Conservation (phyloP, 1,284 basidiomycete genomes). For the Peniophora sp. region DNA sequence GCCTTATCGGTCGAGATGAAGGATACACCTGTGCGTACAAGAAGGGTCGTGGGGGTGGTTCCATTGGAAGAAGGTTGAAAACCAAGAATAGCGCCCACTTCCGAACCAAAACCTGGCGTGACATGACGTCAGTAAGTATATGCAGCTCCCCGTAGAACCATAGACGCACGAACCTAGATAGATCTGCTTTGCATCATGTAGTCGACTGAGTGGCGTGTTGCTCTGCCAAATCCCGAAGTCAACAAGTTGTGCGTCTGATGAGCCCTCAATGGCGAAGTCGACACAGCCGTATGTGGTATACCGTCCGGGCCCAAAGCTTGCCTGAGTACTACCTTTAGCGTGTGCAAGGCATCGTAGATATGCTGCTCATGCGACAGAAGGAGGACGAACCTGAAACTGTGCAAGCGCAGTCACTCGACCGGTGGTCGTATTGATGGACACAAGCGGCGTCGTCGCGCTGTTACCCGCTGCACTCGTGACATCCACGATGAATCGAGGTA, state of each 20-base stretch:
- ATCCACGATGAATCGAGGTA: constrained; percentile 44
- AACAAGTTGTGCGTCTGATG: constrained; percentile 21
- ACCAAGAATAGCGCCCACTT: constrained; percentile 45
- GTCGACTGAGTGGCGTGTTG: constrained; percentile 39
- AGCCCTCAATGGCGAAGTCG: constrained; percentile 42
- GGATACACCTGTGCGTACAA: constrained; percentile 51
- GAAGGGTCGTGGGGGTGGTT: constrained; percentile 28
- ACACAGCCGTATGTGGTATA: constrained; percentile 55
- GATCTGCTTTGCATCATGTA: constrained; percentile 37
- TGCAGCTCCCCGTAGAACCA: constrained; percentile 8
- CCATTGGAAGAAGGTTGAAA: constrained; percentile 32
- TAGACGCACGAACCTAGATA: constrained; percentile 31
- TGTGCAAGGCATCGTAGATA: too few relatives aligned
- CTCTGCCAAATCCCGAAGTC: constrained; percentile 52
- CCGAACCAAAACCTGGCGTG: constrained; percentile 22
- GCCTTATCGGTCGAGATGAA: constrained; percentile 54
- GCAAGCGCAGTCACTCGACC: constrained; percentile 31
- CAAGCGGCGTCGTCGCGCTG: constrained; percentile 31
- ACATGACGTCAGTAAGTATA: neutral
- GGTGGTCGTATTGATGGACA: constrained; percentile 37
- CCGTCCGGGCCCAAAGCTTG: constrained; percentile 42
- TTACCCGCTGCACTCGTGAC: constrained; percentile 52
- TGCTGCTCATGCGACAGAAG: too few relatives aligned
- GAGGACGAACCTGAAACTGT: neutral
- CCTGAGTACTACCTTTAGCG: constrained; percentile 10